phyloP scores from a whole-genome alignment of 1,284 basidiomycete species.

The Fomitopsis betulina region DNA sequence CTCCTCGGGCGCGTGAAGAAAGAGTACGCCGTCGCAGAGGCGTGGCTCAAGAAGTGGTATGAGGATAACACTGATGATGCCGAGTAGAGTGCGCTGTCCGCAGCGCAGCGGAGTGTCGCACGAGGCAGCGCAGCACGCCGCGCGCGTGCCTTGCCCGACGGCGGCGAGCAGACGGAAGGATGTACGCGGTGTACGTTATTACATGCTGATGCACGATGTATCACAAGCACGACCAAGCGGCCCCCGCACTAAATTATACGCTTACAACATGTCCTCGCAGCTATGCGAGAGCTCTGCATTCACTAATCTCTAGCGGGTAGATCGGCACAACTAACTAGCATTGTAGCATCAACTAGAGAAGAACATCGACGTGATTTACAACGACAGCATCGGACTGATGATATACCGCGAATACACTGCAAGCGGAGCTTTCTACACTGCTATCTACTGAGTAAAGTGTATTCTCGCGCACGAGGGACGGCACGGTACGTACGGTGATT shows the following conservation, averaged over 20 bases:
- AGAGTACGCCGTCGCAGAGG: constrained; percentile 55
- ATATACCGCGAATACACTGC: no score
- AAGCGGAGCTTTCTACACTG: no score
- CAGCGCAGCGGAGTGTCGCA: background rate
- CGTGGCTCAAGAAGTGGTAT: constrained; percentile 49
- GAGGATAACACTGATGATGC: constrained; percentile 14
- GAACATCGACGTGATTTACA: no score
- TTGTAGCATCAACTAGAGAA: no score
- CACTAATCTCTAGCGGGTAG: no score
- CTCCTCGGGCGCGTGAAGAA: constrained; percentile 49
- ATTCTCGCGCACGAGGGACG: no score
- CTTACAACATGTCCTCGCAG: background rate
- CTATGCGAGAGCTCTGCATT: background rate
- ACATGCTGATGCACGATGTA: constrained; percentile 5
- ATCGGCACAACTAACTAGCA: no score
- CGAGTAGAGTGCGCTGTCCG: background rate
- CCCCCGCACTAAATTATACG: constrained; percentile 8
- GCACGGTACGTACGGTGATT: no score
- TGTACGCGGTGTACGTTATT: constrained; percentile 6
- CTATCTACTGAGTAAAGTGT: no score
- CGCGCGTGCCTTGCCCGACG: background rate
- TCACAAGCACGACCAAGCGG: constrained; percentile 4
- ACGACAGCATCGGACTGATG: no score
- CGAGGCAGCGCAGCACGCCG: background rate
- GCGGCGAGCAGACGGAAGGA: background rate